Base-by-base conservation (phyloP, 345 rosid species). In the Citrus maxima region DNA sequence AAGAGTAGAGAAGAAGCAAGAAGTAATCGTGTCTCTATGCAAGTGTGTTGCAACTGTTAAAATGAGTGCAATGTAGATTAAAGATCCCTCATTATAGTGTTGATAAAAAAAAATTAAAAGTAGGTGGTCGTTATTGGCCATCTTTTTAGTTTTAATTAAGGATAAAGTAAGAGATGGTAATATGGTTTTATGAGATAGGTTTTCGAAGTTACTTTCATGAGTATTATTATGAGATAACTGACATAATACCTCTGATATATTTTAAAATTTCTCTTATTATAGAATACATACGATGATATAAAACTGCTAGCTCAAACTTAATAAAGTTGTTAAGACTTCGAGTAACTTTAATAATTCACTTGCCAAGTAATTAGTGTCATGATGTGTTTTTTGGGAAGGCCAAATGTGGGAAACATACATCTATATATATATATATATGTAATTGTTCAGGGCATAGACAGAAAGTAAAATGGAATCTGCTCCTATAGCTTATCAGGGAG, bases 201-300 rank as follows among this genome's bases (percentile, higher is more conserved):
- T 46, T 46, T 46, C 0, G 0, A 46, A 46, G 13, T 3, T 22
- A 8, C 5, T 58, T 22, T 58, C 0, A 58, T 22, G 13, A 58
- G 60, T n/a, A 56, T n/a, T 22, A 22, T 40, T 10, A 51, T 49
- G 55, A 0, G 2, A 40, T 40, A 0, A 40, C 0, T 10, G 3
- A 40, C 0, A 40, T 40, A 0, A 40, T 40, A 40, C 0, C 0
- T 40, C 0, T 40, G 10, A 2, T 40, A 40, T 40, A 40, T 40
- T 40, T 0, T 0, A 40, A 2, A 40, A 9, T 40, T 40, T 40
- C 0, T 40, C 13, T 10, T 40, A 2, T 40, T 10, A 40, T 40
- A 40, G 2, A 37, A 7, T 7, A 7, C 9, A 37, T 0, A 18
- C 4, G 58, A 54, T 58, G 27, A 46, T 56, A 22, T 51, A 51